phyloP scores from a whole-genome alignment of 1,284 basidiomycete species.

The Anthracocystis setariae region DNA sequence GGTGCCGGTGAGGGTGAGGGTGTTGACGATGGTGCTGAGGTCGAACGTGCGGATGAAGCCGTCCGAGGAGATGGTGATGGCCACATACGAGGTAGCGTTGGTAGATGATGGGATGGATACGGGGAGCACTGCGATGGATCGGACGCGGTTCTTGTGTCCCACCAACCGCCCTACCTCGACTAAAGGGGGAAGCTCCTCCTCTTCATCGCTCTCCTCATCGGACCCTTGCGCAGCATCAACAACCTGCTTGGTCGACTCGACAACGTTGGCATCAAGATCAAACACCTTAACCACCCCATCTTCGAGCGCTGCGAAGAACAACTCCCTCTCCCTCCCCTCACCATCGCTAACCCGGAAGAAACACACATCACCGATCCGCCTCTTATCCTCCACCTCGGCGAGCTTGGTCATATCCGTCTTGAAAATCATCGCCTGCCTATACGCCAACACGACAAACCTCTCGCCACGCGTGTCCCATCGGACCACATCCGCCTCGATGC shows the following conservation, averaged over 20 bases:
- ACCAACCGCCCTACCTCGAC: slow-evolving; percentile 55
- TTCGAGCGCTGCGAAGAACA: slow-evolving; percentile 54
- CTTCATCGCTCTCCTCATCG: slow-evolving; percentile 17
- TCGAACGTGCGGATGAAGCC: slow-evolving; percentile 64
- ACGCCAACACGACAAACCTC: slow-evolving; percentile 57
- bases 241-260: slow-evolving; percentile 11
- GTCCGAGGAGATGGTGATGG: slow-evolving; percentile 64
- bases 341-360: slow-evolving; percentile 44
- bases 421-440: slow-evolving; percentile 56
- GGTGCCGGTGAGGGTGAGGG: slow-evolving; percentile 6
- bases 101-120: slow-evolving; percentile 22
- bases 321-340: slow-evolving; percentile 43
- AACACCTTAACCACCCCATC: slow-evolving; percentile 51
- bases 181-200: slow-evolving; percentile 29
- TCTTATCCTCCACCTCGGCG: slow-evolving; percentile 52
- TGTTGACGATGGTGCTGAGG: slow-evolving; percentile 36
- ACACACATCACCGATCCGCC: slow-evolving; percentile 54
- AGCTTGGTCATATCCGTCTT: slow-evolving; percentile 60
- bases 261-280: slow-evolving; percentile 45
- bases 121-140: slow-evolving; percentile 43
- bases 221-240: slow-evolving; percentile 23
- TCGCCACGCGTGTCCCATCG: slow-evolving; percentile 54
- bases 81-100: slow-evolving; percentile 27
- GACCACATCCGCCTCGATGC: slow-evolving; percentile 59
- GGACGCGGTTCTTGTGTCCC: slow-evolving; percentile 63